These are phyloP conservation scores for Ascocoryne sarcoides DNA, from an alignment of 2,329 filamentous ascomycete genomes.

Conservation along the genomic window DNA sequence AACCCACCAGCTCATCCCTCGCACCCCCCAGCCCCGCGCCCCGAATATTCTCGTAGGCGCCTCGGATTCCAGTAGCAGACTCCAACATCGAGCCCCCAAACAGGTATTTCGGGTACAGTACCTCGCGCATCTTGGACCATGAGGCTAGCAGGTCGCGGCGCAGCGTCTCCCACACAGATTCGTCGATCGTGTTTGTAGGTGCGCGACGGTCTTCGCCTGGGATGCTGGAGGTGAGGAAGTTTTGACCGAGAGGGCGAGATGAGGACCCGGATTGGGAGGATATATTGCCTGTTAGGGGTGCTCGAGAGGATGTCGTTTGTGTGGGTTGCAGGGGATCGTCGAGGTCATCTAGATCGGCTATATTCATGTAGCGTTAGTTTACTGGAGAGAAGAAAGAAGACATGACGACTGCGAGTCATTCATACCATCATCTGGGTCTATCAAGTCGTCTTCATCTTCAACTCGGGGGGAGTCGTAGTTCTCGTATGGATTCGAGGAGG, in stretches of 20 bases:
- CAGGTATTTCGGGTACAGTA: conserved; percentile 91
- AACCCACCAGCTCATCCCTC: conserved; percentile 51
- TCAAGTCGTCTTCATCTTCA: conserved; percentile 60
- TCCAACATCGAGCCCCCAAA: conserved; percentile 63
- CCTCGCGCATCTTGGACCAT: conserved; percentile 97
- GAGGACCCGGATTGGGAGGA: conserved; percentile 37
- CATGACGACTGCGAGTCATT: not conserved
- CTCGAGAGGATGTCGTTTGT: conserved; percentile 54
- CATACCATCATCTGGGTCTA: conserved; percentile 71
- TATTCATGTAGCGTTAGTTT: conserved; percentile 2
- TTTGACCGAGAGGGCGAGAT: conserved; percentile 57
- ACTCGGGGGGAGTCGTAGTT: conserved; percentile 54
- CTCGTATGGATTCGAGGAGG: conserved; percentile 39
- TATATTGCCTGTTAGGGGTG: conserved; percentile 80
- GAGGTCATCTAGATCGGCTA: conserved; percentile 56
- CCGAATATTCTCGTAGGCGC: conserved; percentile 53
- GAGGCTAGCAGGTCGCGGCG: conserved; percentile 84
- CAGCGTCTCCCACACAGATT: conserved; percentile 95
- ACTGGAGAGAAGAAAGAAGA: conserved; percentile 7
- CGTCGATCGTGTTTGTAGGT: conserved; percentile 88
- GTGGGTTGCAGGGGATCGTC: conserved; percentile 87
- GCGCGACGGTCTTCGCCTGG: conserved; percentile 88
- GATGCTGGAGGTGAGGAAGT: conserved; percentile 81
- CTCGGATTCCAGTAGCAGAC: conserved; percentile 43
- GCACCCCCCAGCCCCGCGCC: conserved; percentile 50